These are phyloP conservation scores for Globisporangium carolinianum DNA, from an alignment of 352 stramenopile species.

Conservation along the genomic window DNA sequence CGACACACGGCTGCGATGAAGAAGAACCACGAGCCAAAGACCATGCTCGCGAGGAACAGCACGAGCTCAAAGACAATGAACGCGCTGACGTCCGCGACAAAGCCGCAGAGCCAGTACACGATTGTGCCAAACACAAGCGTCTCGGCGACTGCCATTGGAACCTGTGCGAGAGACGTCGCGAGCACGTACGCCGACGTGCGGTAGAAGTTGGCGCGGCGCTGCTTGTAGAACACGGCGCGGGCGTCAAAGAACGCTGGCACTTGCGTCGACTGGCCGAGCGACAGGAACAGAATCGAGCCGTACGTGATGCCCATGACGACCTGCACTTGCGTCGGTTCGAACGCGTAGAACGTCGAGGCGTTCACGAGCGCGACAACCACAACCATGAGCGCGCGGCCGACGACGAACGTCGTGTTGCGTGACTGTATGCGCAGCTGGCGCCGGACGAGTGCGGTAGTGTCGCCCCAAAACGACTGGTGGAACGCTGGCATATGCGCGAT, in stretches of 20 bases:
- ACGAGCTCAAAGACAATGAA: conserved; percentile 44
- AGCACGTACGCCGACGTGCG: conserved; percentile 49
- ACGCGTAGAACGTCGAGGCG: conserved; percentile 33
- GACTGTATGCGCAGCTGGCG: conserved; percentile 58
- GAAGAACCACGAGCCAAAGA: conserved; percentile 47
- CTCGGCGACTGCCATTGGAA: conserved; percentile 56
- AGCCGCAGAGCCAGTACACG: conserved; percentile 80
- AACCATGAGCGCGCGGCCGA: conserved; percentile 31
- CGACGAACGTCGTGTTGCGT: conserved; percentile 40
- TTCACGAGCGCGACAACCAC: conserved; percentile 34
- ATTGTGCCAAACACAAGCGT: conserved; percentile 70
- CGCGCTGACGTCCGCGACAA: conserved; percentile 13
- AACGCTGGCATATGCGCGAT: conserved; percentile 36
- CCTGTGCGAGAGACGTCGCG: conserved; percentile 48
- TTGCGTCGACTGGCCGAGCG: conserved; percentile 60
- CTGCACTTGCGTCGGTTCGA: conserved; percentile 27
- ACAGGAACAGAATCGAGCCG: conserved; percentile 64
- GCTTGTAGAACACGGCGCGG: conserved; percentile 75
- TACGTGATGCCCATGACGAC: conserved; percentile 72
- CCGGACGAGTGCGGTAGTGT: conserved; percentile 23
- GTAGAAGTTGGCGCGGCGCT: conserved; percentile 74
- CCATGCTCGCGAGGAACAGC: conserved; percentile 37
- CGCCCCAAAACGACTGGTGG: conserved; percentile 31
- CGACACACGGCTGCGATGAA: conserved; percentile 27
- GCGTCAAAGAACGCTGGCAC: conserved; percentile 66